Evolutionary conservation across 805 yeast species (phyloP).

Genomic region (Tetrapisispora nanseiensis): DNA sequence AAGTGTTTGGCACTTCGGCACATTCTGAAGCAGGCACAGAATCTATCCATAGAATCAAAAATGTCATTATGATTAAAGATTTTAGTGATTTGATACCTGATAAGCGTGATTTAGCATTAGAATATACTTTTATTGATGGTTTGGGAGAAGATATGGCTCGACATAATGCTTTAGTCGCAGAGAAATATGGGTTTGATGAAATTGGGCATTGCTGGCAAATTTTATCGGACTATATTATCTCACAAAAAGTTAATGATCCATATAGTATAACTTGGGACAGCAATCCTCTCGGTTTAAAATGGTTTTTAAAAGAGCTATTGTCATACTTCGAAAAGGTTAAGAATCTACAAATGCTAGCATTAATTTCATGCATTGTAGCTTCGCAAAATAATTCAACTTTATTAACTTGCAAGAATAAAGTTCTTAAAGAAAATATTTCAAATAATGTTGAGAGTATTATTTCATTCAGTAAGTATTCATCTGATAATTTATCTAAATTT

Average conservation of each 20-base stretch:
- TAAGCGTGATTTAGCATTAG: conserved; percentile 57
- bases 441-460: conserved; percentile 14
- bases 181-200: conserved; percentile 47
- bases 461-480: conserved; percentile 10
- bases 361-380: conserved; percentile 67
- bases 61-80: conserved; percentile 55
- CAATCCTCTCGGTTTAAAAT: conserved; percentile 64
- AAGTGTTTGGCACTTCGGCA: conserved; percentile 19
- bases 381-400: not conserved
- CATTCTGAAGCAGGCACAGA: conserved; percentile 20
- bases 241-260: conserved; percentile 18
- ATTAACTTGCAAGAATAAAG: not conserved
- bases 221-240: conserved; percentile 32
- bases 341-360: conserved; percentile 83
- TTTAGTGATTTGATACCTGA: conserved; percentile 67
- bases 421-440: not conserved
- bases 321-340: conserved; percentile 51
- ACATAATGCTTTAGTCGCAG: conserved; percentile 65
- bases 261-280: conserved; percentile 62
- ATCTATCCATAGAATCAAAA: conserved; percentile 31
- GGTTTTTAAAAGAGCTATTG: conserved; percentile 57
- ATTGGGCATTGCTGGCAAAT: conserved; percentile 71
- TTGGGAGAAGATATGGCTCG: conserved; percentile 54
- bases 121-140: conserved; percentile 54
- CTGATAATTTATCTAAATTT: conserved; percentile 4